Base-by-base conservation (phyloP, 257 asterid genomes). In the Forsythia viridissima region DNA sequence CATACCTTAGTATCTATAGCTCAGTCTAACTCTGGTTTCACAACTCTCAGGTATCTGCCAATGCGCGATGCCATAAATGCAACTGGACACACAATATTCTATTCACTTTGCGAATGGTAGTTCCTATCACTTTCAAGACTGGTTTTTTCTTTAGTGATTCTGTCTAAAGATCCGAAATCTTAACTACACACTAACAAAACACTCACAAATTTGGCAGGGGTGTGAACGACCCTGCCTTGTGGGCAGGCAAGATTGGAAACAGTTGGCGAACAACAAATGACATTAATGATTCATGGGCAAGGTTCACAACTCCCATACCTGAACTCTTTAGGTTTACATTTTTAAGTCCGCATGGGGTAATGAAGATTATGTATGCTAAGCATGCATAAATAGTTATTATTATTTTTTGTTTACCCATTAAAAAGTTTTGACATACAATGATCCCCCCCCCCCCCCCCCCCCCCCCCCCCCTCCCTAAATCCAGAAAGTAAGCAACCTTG, bases 221-320 rank as follows among this genome's bases (percentile, higher is more conserved):
- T 7, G 92, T 77, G 61, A 87, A 92, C 73, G 97, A 93, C 72
- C 99, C 98, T 61, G 97, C 99, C 30, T 70, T 91, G 77, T 95
- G 99, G 99, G 99, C 97, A 39, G 91, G 90, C 70, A 82, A 83
- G 59, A 87, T 93, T 77, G 98, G 99, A 79, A 91, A 95, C 88
- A 96, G 99, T 81, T 96, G 98, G 99, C 88, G 99, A 55, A 96
- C 98, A 24, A 93, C 99, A 44, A 89, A 91, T 4, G 98, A 96
- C 85, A 96, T 96, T 70, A 90, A 90, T 76, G 99, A 96, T 86
- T 81, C 98, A n/a, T 96, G 99, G 99, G 97, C 88, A 81, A 96
- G 99, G 98, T 94, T 86, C 80, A 70, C n/a, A 44, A 11, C 34
- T 61, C 66, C 67, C 70, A 67, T 69, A 70, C 71, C 73, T 75